Evolutionary conservation across 2,329 filamentous ascomycete species (phyloP).

Genomic region (Intubia oerlemansii): DNA sequence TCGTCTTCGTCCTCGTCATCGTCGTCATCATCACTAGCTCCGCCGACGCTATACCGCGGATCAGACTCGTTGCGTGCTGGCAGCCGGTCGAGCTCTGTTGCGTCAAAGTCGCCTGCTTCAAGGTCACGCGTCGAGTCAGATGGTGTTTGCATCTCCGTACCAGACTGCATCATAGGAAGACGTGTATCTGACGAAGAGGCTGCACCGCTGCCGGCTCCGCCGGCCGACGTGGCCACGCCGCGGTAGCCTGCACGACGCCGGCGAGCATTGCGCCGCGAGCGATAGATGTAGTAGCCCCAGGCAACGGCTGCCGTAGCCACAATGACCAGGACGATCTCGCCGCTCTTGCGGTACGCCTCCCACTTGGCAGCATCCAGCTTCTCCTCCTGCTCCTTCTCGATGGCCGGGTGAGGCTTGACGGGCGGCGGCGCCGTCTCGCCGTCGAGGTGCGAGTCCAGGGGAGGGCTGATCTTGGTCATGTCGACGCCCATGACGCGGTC

Average conservation of each 20-base stretch:
- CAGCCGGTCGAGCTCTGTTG: conserved; percentile 41
- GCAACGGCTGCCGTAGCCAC: conserved; percentile 50
- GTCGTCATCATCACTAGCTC: conserved; percentile 36
- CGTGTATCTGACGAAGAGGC: conserved; percentile 11
- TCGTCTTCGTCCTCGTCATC: conserved; percentile 13
- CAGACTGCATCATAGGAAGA: conserved; percentile 7
- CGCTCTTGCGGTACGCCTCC: conserved; percentile 73
- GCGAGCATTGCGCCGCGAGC: conserved; percentile 31
- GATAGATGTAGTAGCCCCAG: conserved; percentile 58
- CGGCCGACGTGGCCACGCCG: conserved; percentile 22
- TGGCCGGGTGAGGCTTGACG: not conserved
- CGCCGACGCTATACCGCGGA: conserved; percentile 34
- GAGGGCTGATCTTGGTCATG: conserved; percentile 64
- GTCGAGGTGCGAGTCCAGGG: conserved; percentile 61
- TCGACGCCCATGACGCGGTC: conserved; percentile 91
- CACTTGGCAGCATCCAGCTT: conserved; percentile 66
- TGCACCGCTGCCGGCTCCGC: too few species aligned
- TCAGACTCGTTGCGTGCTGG: conserved; percentile 25
- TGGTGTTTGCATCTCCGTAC: conserved; percentile 9
- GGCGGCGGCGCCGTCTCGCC: conserved; percentile 40
- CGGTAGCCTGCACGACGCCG: conserved; percentile 24
- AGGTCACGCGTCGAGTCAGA: conserved; percentile 29
- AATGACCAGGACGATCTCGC: conserved; percentile 66
- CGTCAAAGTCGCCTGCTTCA: conserved; percentile 43
- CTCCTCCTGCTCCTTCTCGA: conserved; percentile 35